Base-by-base conservation (phyloP, 768 basidiomycete species). In the Agrocybe chaxingu region DNA sequence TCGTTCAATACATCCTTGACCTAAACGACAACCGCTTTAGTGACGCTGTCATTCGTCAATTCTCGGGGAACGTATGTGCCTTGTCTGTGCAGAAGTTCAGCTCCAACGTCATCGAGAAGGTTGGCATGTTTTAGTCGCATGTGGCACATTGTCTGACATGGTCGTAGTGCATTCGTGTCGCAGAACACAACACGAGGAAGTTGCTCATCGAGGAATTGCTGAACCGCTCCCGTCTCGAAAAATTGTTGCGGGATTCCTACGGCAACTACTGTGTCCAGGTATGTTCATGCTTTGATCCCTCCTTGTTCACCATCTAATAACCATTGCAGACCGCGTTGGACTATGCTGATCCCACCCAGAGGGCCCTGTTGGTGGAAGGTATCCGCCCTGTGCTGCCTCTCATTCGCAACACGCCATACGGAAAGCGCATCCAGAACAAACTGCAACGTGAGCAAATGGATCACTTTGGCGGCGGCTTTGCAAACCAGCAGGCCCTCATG, bases 11-110 rank as follows among this genome's bases (percentile, higher is more conserved):
- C 66, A 97, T 98, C 53, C 81, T 99, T 52, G 97, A 99, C 66
- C 72, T 99, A 62, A 98, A 98, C 70, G 97, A 99, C 73, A 95
- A 92, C 68, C 83, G 97, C 39, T 99, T 98, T 79, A 96, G 92
- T 57, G 96, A 98, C 70, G 96, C 79, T 43, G 91, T 99, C 59
- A 98, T 98, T 60, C 86, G 96, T 56, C 97, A 98, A 65, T 99
- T 98, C 70, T 75, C 91, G 47, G 97, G 97, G 60, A 98, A 99
- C 63, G 92, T 98, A 52, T 98, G 95, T 67, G 93, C 93, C 4
- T 74, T 99, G 47, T 98, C 95, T 4, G 96, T 98, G 11, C 97
- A 99, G 69, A 99, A 99, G 72, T 99, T 99, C 73, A 96, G 93
- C 55, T 98, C 96, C 54, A 99, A 99, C 67, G 97, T 99, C 53